phyloP scores from a whole-genome alignment of 345 rosid genomes.

The Hypericum androsaemum region DNA sequence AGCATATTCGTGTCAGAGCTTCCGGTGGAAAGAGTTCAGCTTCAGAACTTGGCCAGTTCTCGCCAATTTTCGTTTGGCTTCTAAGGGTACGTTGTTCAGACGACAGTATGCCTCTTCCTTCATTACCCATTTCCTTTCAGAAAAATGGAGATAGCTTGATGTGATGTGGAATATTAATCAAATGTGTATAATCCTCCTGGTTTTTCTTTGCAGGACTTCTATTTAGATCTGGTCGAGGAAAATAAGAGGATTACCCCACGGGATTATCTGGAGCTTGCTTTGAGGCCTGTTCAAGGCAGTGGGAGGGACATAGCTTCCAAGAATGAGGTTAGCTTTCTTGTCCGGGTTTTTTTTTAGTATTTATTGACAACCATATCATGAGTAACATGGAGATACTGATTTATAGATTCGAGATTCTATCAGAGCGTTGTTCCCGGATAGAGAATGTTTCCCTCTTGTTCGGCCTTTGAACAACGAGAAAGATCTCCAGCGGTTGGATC shows the following conservation, averaged over 20 bases:
- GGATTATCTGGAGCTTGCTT: conserved; percentile 10
- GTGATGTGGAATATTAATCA: no score
- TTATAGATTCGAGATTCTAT: conserved; percentile 10
- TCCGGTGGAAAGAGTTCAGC: conserved; percentile 18
- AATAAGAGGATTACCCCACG: conserved; percentile 19
- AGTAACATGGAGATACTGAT: neutral
- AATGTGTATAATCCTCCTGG: neutral
- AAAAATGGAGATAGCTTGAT: no score
- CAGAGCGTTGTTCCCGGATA: conserved; percentile 15
- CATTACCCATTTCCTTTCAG: no score
- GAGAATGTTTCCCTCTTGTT: conserved; percentile 14
- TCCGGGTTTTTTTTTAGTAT: no score
- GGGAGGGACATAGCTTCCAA: conserved; percentile 16
- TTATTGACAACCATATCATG: no score
- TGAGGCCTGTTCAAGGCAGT: conserved; percentile 9
- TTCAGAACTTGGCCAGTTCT: conserved; percentile 28
- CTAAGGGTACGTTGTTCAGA: conserved; percentile 9
- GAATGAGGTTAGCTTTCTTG: conserved; percentile 12
- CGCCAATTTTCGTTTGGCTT: conserved; percentile 33
- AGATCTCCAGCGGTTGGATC: conserved; percentile 10
- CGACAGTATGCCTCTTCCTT: no score
- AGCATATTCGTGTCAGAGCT: conserved; percentile 16
- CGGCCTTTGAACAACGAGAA: conserved; percentile 8
- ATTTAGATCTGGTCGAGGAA: conserved; percentile 14
- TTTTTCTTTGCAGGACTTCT: conserved; percentile 11